These are phyloP conservation scores for Dimocarpus longan DNA, from an alignment of 345 rosid species.

Conservation along the genomic window DNA sequence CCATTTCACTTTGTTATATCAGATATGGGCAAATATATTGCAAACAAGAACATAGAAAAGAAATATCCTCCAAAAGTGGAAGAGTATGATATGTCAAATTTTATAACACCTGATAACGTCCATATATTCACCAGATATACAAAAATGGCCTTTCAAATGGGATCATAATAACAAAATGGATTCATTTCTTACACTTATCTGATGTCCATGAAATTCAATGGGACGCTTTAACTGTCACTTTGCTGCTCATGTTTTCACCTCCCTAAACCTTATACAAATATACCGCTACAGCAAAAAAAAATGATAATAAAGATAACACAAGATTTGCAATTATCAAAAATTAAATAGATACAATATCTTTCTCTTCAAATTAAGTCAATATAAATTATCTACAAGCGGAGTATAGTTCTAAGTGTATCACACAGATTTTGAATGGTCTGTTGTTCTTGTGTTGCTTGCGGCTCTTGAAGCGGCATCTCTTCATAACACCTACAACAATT, in stretches of 20 bases:
- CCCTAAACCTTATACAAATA: slow-evolving; percentile 5
- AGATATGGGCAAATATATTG: no score
- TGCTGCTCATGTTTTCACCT: not conserved
- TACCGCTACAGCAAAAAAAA: not conserved
- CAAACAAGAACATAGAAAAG: no score
- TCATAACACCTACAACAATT: slow-evolving; percentile 71
- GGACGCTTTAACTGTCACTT: not conserved
- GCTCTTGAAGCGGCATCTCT: slow-evolving; percentile 98
- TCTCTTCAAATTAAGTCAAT: no score
- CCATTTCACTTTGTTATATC: no score
- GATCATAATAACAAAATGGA: not conserved
- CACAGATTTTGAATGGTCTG: slow-evolving; percentile 93
- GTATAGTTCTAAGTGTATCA: slow-evolving; percentile 88
- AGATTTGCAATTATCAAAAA: not conserved
- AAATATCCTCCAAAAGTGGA: no score
- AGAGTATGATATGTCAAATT: not conserved
- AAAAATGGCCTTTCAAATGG: not conserved
- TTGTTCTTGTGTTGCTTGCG: slow-evolving; percentile 85
- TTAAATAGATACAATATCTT: not conserved
- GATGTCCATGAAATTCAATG: not conserved
- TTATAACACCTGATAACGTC: not conserved
- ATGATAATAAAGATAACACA: not conserved
- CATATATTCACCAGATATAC: not conserved
- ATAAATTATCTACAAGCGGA: slow-evolving; percentile 57
- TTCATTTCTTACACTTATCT: not conserved